phyloP scores from a whole-genome alignment of 2,329 filamentous ascomycete genomes.

The Cladorrhinum sp. region DNA sequence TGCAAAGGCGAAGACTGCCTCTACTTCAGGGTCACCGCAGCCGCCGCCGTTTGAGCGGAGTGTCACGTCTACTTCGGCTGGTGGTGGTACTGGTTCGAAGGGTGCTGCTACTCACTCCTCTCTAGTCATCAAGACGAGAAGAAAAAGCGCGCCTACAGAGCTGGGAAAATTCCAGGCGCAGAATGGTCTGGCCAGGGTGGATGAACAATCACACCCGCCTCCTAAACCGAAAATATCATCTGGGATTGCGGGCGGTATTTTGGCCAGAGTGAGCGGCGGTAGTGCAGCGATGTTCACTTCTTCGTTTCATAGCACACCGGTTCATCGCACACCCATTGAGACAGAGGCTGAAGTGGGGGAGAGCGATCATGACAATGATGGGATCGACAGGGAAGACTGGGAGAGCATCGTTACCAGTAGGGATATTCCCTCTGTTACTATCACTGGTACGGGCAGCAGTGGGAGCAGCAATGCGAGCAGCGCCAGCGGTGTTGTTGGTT shows the following conservation, averaged over 20 bases:
- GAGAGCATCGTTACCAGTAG: conserved; percentile 34
- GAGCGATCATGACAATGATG: conserved; percentile 21
- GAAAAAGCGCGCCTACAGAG: conserved; percentile 29
- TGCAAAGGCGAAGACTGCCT: not conserved
- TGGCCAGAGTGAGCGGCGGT: not conserved
- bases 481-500: not conserved
- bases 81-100: not conserved
- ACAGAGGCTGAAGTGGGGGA: conserved; percentile 3
- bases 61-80: not conserved
- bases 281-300: not conserved
- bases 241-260: not conserved
- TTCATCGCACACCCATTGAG: not conserved
- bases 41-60: not conserved
- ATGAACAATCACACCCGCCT: not conserved
- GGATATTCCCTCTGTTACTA: conserved; percentile 14
- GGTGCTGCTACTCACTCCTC: not conserved
- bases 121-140: conserved; percentile 16
- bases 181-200: not conserved
- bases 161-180: conserved; percentile 21
- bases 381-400: conserved; percentile 36
- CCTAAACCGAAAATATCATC: not conserved
- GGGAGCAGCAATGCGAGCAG: conserved; percentile 1
- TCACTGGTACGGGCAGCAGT: conserved; percentile 4
- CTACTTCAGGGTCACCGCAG: conserved; percentile 19
- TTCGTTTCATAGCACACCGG: not conserved